Evolutionary conservation across 192 early-diverging fungal genomes (phyloP).

Genomic region (Backusella parvicylindrica): DNA sequence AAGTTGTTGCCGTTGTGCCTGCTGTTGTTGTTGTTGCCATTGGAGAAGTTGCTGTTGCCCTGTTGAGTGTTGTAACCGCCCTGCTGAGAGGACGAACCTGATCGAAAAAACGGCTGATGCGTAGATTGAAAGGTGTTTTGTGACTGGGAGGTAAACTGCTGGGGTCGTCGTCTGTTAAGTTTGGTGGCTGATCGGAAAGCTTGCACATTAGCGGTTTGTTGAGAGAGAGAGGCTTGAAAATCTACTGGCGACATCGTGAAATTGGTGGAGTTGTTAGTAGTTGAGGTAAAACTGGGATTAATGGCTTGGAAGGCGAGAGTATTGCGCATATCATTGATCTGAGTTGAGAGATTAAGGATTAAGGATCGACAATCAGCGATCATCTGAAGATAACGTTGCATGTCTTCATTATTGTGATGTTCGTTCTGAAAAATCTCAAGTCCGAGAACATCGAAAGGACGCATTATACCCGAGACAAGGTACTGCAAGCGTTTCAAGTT

Average conservation of each 20-base stretch:
- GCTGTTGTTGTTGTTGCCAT: neutral
- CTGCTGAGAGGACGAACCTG: slow-evolving; percentile 18
- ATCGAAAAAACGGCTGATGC: neutral
- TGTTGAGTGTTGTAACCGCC: slow-evolving; percentile 9
- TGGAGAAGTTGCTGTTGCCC: neutral
- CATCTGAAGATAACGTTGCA: neutral
- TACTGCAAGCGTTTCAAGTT: neutral
- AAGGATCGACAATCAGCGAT: neutral
- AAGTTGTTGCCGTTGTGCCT: neutral
- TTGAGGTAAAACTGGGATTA: neutral
- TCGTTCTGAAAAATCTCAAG: neutral
- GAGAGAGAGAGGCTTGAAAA: neutral
- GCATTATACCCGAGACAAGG: neutral
- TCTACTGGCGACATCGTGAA: neutral
- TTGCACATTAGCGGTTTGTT: neutral
- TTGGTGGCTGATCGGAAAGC: neutral
- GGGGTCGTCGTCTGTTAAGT: neutral
- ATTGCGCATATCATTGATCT: neutral
- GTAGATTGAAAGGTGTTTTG: neutral
- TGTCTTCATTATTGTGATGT: neutral
- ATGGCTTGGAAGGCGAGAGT: neutral
- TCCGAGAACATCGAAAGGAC: neutral
- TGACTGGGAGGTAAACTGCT: too few species aligned
- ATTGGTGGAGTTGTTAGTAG: neutral
- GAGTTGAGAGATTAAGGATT: neutral